These are phyloP conservation scores for Saitozyma sp. DNA, from an alignment of 768 basidiomycete genomes.

Conservation along the genomic window DNA sequence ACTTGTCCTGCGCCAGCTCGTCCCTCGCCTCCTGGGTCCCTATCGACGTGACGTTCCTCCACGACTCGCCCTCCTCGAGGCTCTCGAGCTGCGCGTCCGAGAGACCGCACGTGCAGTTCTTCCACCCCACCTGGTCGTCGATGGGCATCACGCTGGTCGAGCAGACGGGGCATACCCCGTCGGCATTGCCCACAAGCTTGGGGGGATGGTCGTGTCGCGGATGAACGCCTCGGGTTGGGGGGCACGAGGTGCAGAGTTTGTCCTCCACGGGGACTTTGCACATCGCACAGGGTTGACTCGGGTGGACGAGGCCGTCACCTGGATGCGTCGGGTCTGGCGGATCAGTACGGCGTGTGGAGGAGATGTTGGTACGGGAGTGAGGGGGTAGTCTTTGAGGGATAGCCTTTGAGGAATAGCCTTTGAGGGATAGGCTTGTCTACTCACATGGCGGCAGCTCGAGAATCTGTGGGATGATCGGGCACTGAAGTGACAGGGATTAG, in stretches of 20 bases:
- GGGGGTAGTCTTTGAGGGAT: background rate
- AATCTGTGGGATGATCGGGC: slow-evolving; percentile 18
- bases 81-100: slow-evolving; percentile 12
- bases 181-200: slow-evolving; percentile 13
- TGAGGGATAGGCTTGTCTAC: background rate
- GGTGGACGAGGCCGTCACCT: background rate
- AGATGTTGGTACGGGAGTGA: background rate
- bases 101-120: slow-evolving; percentile 18
- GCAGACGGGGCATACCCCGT: slow-evolving; percentile 15
- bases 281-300: slow-evolving; percentile 15
- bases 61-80: slow-evolving; percentile 3
- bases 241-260: slow-evolving; percentile 14
- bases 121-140: slow-evolving; percentile 14
- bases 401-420: background rate
- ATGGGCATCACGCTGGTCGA: slow-evolving; percentile 9
- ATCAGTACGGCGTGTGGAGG: background rate
- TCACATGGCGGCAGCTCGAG: slow-evolving; percentile 21
- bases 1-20: background rate
- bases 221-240: slow-evolving; percentile 6
- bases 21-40: slow-evolving; percentile 2
- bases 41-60: background rate
- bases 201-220: slow-evolving; percentile 18
- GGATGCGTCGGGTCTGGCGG: slow-evolving; percentile 5
- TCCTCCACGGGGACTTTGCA: slow-evolving; percentile 20
- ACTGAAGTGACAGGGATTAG: slow-evolving; percentile 9